These are phyloP conservation scores for Azolla pinnata DNA, from an alignment of 75 land plant genomes.

Conservation along the genomic window DNA sequence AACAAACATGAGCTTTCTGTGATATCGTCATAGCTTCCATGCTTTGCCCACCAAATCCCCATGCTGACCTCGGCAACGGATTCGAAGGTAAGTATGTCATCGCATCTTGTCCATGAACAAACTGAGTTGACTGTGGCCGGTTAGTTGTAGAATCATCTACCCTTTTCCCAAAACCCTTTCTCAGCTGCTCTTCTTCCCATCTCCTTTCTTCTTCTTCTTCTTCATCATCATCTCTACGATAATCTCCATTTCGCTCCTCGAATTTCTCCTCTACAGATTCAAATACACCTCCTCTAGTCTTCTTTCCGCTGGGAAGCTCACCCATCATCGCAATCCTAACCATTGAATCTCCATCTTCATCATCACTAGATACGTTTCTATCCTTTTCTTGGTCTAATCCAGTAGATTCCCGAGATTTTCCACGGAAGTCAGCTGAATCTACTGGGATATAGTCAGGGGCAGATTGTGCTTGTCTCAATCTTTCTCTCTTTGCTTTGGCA, in stretches of 20 bases:
- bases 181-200: slow-evolving; percentile 96
- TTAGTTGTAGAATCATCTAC: slow-evolving; percentile 52
- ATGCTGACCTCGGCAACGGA: slow-evolving; percentile 10
- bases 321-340: slow-evolving; percentile 68
- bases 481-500: slow-evolving; percentile 68
- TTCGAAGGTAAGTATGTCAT: no score
- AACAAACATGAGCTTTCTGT: slow-evolving; percentile 66
- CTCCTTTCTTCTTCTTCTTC: slow-evolving; percentile 83
- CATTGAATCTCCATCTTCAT: slow-evolving; percentile 68
- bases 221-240: slow-evolving; percentile 38
- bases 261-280: slow-evolving; percentile 32
- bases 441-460: slow-evolving; percentile 79
- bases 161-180: slow-evolving; percentile 84
- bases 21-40: slow-evolving; percentile 46
- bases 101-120: slow-evolving; percentile 8
- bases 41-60: slow-evolving; percentile 32
- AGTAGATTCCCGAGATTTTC: slow-evolving; percentile 30
- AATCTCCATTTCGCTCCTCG: neutral
- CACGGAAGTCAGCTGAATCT: slow-evolving; percentile 17
- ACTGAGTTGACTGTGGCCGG: slow-evolving; percentile 6
- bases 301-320: slow-evolving; percentile 26
- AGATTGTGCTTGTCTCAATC: slow-evolving; percentile 48
- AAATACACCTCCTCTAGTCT: slow-evolving; percentile 44
- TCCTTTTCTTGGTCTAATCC: slow-evolving; percentile 13
- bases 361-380: slow-evolving; percentile 58